These are phyloP conservation scores for Hibiscus syriacus DNA, from an alignment of 345 rosid genomes.

Conservation along the genomic window DNA sequence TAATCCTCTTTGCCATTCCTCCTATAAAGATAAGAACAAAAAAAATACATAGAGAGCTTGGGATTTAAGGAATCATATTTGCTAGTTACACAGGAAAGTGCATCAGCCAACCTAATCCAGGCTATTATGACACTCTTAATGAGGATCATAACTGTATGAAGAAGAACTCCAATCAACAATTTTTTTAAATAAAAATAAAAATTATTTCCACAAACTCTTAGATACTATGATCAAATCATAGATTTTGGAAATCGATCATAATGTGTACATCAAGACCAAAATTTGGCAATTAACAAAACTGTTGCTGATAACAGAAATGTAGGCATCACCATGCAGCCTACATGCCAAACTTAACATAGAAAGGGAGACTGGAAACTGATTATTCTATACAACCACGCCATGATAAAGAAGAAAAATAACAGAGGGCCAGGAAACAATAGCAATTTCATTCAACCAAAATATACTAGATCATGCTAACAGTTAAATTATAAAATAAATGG, in stretches of 20 bases:
- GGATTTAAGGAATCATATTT: background rate
- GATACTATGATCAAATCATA: background rate
- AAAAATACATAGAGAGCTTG: background rate
- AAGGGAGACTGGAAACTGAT: background rate
- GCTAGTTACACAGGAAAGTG: background rate
- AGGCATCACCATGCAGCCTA: background rate
- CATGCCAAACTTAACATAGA: background rate
- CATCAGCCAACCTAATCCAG: background rate
- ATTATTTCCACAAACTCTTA: background rate
- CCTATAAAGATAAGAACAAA: conserved; percentile 40
- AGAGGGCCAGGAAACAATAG: background rate
- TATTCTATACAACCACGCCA: background rate
- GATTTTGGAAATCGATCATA: background rate
- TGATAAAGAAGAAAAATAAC: background rate
- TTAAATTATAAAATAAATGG: background rate
- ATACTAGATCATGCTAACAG: background rate
- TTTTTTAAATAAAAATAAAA: background rate
- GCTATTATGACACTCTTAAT: background rate
- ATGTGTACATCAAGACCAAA: background rate
- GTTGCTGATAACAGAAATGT: background rate
- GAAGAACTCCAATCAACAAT: background rate
- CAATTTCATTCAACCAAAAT: background rate
- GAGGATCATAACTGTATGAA: background rate
- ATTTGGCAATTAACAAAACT: background rate
- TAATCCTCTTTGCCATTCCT: conserved; percentile 87